A percentile compares a stretch with the other conserved stretches of the same genome.
These are phyloP conservation scores for Zymoseptoria brevis DNA, from an alignment of 2,329 filamentous ascomycete genomes.

Conservation along the genomic window DNA sequence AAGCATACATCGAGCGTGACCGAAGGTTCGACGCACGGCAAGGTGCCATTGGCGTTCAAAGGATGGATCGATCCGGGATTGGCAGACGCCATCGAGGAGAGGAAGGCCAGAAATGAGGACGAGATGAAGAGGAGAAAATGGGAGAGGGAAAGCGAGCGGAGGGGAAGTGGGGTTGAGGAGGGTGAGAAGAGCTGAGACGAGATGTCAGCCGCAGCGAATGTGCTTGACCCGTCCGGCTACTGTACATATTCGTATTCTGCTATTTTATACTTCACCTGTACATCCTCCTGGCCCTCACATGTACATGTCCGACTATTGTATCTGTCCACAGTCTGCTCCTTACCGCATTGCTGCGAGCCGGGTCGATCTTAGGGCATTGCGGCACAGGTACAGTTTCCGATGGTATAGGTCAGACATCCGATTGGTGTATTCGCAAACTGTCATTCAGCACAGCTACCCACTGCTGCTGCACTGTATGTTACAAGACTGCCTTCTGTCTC, in stretches of 20 bases:
- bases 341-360: too few relatives aligned
- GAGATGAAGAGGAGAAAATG: slow-evolving; percentile 1
- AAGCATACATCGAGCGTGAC: slow-evolving; percentile 13
- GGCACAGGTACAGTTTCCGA: too few relatives aligned
- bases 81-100: slow-evolving; percentile 14
- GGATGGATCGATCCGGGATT: slow-evolving; percentile 16
- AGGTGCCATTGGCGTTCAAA: slow-evolving; percentile 12
- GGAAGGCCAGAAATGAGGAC: slow-evolving; percentile 7
- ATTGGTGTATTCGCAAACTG: background rate
- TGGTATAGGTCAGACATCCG: background rate
- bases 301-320: too few relatives aligned
- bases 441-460: slow-evolving; percentile 13
- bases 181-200: background rate
- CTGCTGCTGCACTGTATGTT: slow-evolving; percentile 8
- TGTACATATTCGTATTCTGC: too few relatives aligned
- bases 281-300: too few relatives aligned
- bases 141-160: background rate
- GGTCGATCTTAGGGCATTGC: too few relatives aligned
- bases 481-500: slow-evolving; percentile 10
- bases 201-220: too few relatives aligned
- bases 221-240: too few relatives aligned
- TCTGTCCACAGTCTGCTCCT: too few relatives aligned
- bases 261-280: too few relatives aligned
- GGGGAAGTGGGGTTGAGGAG: background rate
- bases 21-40: slow-evolving; percentile 15